A percentile compares a stretch with the other conserved stretches of the same genome.
Evolutionary conservation across 768 basidiomycete genomes (phyloP).

Genomic region (Leccinum sublutescens): DNA sequence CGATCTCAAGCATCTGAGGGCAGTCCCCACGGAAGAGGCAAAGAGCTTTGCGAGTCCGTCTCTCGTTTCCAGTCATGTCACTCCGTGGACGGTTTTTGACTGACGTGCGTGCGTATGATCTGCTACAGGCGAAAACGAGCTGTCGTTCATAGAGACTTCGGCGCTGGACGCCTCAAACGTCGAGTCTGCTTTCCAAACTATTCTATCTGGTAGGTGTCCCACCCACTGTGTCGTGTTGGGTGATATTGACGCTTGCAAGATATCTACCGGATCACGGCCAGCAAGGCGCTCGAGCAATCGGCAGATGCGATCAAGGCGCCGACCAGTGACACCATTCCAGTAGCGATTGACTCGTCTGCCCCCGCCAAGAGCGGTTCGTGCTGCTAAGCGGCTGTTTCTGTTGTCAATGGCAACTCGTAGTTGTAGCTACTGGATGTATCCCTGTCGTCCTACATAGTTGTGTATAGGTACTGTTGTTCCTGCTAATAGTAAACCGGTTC

Average conservation of each 20-base stretch:
- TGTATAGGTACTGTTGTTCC: conserved; percentile 28
- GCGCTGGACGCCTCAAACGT: conserved; percentile 99
- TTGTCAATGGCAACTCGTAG: conserved; percentile 5
- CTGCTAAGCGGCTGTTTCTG: conserved; percentile 42
- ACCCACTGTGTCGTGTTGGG: not conserved
- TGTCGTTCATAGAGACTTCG: conserved; percentile 98
- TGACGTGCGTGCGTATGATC: not conserved
- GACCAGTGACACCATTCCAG: conserved; percentile 80
- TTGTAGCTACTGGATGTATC: not conserved
- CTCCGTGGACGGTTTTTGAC: not conserved
- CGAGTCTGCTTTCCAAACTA: conserved; percentile 95
- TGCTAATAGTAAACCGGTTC: conserved; percentile 21
- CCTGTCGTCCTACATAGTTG: conserved; percentile 10
- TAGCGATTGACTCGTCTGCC: conserved; percentile 63
- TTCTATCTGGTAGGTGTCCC: conserved; percentile 71
- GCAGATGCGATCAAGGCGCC: conserved; percentile 76
- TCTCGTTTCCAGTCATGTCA: conserved; percentile 11
- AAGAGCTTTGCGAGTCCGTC: conserved; percentile 81
- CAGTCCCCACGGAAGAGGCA: conserved; percentile 97
- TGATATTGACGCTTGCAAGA: conserved; percentile 46
- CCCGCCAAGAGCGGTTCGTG: conserved; percentile 57
- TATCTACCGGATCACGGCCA: conserved; percentile 96
- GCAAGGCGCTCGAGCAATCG: conserved; percentile 88
- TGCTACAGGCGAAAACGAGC: conserved; percentile 76
- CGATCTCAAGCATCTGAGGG: conserved; percentile 96